Percentiles rank a stretch among this genome's conserved stretches.
phyloP scores from a whole-genome alignment of 495 filamentous ascomycete genomes.

The Trichocladium antarcticum region DNA sequence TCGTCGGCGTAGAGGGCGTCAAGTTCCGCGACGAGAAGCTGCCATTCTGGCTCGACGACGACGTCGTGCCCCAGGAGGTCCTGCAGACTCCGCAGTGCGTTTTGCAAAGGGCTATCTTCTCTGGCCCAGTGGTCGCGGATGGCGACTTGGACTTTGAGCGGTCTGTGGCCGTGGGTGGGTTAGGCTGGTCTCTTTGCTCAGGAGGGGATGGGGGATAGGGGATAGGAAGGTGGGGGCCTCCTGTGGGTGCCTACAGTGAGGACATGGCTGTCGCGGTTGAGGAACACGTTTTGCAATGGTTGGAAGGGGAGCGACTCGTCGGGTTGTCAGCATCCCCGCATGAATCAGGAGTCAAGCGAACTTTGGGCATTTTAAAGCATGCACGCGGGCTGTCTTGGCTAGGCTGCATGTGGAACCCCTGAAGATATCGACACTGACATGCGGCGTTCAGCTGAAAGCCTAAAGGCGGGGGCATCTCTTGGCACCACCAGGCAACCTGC shows the following conservation, averaged over 20 bases:
- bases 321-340: not conserved
- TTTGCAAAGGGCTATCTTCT: slow-evolving; percentile 17
- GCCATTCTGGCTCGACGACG: slow-evolving; percentile 27
- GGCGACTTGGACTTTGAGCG: slow-evolving; percentile 26
- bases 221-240: too few relatives aligned
- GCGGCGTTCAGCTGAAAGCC: slow-evolving; percentile 15
- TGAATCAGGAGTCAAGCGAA: too few relatives aligned
- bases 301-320: not conserved
- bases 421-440: not conserved
- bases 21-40: slow-evolving; percentile 20
- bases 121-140: slow-evolving; percentile 31
- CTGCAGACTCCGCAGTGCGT: slow-evolving; percentile 13
- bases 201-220: not conserved
- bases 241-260: slow-evolving; percentile 13
- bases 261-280: slow-evolving; percentile 7
- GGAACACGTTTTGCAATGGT: not conserved
- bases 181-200: not conserved
- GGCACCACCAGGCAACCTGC: slow-evolving; percentile 5
- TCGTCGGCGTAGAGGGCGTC: slow-evolving; percentile 27
- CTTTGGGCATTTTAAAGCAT: too few relatives aligned
- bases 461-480: slow-evolving; percentile 11
- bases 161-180: slow-evolving; percentile 13
- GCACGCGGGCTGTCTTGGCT: too few relatives aligned
- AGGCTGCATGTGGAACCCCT: not conserved
- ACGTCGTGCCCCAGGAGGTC: slow-evolving; percentile 25